Conservation (phyloP, 495 filamentous ascomycete species). For the Elaphomyces granulatus region DNA sequence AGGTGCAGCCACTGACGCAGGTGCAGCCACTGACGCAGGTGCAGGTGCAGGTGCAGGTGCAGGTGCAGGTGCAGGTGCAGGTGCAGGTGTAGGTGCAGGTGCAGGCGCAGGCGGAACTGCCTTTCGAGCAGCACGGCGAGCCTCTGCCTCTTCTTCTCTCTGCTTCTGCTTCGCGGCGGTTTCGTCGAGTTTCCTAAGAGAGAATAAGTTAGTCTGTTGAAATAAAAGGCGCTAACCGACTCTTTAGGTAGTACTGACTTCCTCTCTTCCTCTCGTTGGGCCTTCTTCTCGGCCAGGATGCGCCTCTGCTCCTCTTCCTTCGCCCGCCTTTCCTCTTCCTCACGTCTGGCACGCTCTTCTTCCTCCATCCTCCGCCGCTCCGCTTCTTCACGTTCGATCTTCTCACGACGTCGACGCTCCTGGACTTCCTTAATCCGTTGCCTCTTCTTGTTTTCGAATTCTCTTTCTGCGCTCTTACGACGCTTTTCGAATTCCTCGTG, state of each 20-base stretch:
- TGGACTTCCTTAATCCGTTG: constrained; percentile 69
- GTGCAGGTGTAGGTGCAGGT: constrained; percentile 2
- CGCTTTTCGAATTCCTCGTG: constrained; percentile 93
- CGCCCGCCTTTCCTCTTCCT: constrained; percentile 67
- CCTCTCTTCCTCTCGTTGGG: constrained; percentile 70
- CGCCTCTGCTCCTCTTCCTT: constrained; percentile 56
- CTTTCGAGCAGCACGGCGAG: constrained; percentile 36
- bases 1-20: no score
- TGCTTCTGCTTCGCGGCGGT: constrained; percentile 48
- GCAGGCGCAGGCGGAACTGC: constrained; percentile 12
- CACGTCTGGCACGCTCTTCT: constrained; percentile 60
- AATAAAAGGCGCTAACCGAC: no score
- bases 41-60: no score
- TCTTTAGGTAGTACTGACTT: constrained; percentile 36
- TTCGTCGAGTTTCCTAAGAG: constrained; percentile 47
- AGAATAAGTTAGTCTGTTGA: constrained; percentile 10
- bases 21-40: no score
- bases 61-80: no score
- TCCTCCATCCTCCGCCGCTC: constrained; percentile 65
- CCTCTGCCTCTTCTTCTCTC: constrained; percentile 56
- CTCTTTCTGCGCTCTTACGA: constrained; percentile 72
- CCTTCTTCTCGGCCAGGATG: constrained; percentile 56
- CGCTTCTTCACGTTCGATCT: constrained; percentile 64
- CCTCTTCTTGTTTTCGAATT: constrained; percentile 79
- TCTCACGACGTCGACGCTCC: constrained; percentile 59